Evolutionary conservation across 1,284 basidiomycete genomes (phyloP).

Genomic region (Trametes pubescens): DNA sequence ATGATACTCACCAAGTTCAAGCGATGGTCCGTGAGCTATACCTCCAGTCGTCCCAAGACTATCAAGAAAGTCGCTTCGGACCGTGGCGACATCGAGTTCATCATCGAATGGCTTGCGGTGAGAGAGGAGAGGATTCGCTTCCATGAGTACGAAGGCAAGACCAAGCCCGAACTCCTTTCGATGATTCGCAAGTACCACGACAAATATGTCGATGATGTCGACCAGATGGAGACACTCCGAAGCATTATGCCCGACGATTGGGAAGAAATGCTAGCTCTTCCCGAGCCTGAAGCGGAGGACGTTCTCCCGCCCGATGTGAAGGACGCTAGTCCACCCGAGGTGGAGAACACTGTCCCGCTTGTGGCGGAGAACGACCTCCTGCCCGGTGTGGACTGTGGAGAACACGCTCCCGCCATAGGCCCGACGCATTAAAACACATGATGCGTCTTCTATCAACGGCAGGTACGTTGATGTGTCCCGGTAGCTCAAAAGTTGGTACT

Average conservation of each 20-base stretch:
- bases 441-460: slow-evolving; percentile 1
- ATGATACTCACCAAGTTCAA: slow-evolving; percentile 48
- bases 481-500: neutral
- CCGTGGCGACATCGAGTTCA: slow-evolving; percentile 37
- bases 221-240: slow-evolving; percentile 18
- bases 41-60: slow-evolving; percentile 42
- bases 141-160: slow-evolving; percentile 42
- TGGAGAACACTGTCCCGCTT: too few species aligned
- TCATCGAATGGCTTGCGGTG: slow-evolving; percentile 41
- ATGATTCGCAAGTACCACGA: slow-evolving; percentile 38
- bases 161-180: slow-evolving; percentile 38
- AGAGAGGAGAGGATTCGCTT: slow-evolving; percentile 39
- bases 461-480: neutral
- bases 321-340: too few species aligned
- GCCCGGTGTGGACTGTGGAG: neutral
- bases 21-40: slow-evolving; percentile 41
- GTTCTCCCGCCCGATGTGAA: neutral
- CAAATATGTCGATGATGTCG: slow-evolving; percentile 25
- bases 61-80: slow-evolving; percentile 39
- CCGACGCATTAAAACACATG: neutral
- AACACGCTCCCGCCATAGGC: slow-evolving; percentile 10
- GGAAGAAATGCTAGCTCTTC: slow-evolving; percentile 20
- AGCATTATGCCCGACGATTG: slow-evolving; percentile 25
- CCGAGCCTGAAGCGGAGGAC: slow-evolving; percentile 10
- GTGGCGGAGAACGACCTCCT: too few species aligned